Base-by-base conservation (phyloP, 352 stramenopile species). In the Globisporangium viniferum region DNA sequence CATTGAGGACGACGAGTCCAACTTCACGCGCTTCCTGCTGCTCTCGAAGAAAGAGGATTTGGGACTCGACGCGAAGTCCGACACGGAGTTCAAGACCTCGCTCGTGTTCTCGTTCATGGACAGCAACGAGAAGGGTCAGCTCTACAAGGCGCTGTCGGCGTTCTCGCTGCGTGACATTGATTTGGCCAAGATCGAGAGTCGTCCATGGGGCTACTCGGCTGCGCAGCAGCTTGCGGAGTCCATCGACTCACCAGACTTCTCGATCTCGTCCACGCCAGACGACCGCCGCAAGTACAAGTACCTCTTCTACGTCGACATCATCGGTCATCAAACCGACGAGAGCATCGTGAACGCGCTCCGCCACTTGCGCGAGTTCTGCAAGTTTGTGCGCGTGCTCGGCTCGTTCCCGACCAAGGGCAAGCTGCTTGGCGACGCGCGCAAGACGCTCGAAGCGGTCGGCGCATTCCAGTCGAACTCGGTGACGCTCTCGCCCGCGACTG, bases 1-100 rank as follows among this genome's bases (percentile, higher is more conserved):
- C 69, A 91, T 97, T 31, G 87, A 97, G 66, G 92, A 97, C 71
- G 89, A 97, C 67, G 65, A 79, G 27, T 88, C 78, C 61, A 98
- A 99, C 76, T 98, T 98, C 70, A 99, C 97, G 41, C 87, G 97
- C 49, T 99, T 99, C 71, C 35, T 91, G 67, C 73, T 93, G 55
- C 83, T 98, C 22, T 74, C 93, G 61, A 82, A 96, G 73, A 78
- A 73, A 41, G 74, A 84, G 48, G 74, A 84, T n/a, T 35, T 81
- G 7, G 56, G 61, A 10, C 57, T 77, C 29, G 71, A 78, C 29
- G 69, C 74, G 20, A 80, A 72, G 44, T 59, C 46, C 29, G 71
- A 62, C 62, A 71, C 72, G 27, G 72, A 88, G 63, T 90, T 84
- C 71, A 94, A 91, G 77, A 89, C 81, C 10, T 92, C 84, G 35